A percentile compares a stretch with the other conserved stretches of the same genome.
phyloP scores from a whole-genome alignment of 2,329 filamentous ascomycete species.

The Penicillium sp. region DNA sequence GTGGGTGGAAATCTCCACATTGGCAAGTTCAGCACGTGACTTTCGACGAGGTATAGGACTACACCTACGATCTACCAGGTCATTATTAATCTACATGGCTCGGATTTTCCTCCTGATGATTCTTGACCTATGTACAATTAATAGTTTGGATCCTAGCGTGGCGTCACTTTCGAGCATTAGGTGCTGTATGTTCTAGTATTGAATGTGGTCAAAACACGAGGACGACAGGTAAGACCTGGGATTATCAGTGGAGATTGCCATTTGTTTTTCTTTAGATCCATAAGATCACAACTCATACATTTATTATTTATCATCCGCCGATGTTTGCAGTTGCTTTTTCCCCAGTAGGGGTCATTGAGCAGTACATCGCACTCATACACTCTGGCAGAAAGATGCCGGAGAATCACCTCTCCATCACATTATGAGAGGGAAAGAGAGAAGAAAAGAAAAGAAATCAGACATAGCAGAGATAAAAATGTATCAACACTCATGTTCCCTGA shows the following conservation, averaged over 20 bases:
- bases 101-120: too few relatives aligned
- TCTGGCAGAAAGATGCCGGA: background rate
- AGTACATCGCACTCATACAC: background rate
- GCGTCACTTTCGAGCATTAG: background rate
- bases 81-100: too few relatives aligned
- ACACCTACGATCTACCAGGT: background rate
- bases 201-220: background rate
- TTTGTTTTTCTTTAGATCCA: background rate
- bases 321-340: background rate
- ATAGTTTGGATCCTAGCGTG: background rate
- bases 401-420: background rate
- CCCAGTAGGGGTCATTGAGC: background rate
- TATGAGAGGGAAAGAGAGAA: background rate
- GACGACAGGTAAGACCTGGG: background rate
- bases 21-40: background rate
- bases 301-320: too few relatives aligned
- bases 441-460: background rate
- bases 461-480: background rate
- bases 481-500: background rate
- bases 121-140: too few relatives aligned
- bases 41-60: background rate
- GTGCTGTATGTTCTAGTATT: background rate
- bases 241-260: background rate
- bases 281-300: background rate
- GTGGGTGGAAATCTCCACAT: conserved; percentile 5